Conservation (phyloP, 805 yeast genomes). For the Ogataea saltuana region DNA sequence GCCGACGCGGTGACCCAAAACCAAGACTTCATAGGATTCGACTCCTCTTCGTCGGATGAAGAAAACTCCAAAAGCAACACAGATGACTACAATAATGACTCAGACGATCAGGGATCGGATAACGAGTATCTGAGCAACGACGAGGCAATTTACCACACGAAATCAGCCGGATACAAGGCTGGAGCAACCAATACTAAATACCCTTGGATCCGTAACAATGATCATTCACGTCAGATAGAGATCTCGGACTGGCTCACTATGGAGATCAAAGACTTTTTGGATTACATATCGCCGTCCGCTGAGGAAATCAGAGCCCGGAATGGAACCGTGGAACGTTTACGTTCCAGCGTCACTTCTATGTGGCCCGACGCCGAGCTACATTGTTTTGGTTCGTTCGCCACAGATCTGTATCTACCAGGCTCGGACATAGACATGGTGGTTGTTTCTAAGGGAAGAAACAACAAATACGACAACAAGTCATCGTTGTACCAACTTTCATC, state of each 20-base stretch:
- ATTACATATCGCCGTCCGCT: conserved; percentile 81
- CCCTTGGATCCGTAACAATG: conserved; percentile 81
- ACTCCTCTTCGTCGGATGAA: conserved; percentile 46
- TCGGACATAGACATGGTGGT: conserved; percentile 95
- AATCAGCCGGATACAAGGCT: conserved; percentile 26
- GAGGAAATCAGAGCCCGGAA: conserved; percentile 72
- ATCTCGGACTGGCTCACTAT: conserved; percentile 83
- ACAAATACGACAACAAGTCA: conserved; percentile 62
- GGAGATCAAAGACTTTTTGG: conserved; percentile 83
- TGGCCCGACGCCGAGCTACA: conserved; percentile 83
- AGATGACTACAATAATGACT: conserved; percentile 37
- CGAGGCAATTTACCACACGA: conserved; percentile 34
- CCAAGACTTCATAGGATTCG: conserved; percentile 58
- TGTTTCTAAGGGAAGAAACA: conserved; percentile 49
- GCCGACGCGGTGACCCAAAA: conserved; percentile 44
- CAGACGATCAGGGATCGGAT: conserved; percentile 29
- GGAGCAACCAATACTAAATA: conserved; percentile 39
- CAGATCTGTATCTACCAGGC: conserved; percentile 90
- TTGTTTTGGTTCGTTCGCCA: conserved; percentile 93
- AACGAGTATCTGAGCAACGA: conserved; percentile 49
- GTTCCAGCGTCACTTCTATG: conserved; percentile 47
- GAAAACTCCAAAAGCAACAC: conserved; percentile 34
- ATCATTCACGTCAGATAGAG: conserved; percentile 73
- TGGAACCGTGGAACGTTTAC: conserved; percentile 59
- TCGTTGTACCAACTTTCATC: conserved; percentile 72